Evolutionary conservation across 1,139 yeast genomes (phyloP), one percentile per base, ranked within the genome.

Genomic region (Sugiyamaella pinicola): DNA sequence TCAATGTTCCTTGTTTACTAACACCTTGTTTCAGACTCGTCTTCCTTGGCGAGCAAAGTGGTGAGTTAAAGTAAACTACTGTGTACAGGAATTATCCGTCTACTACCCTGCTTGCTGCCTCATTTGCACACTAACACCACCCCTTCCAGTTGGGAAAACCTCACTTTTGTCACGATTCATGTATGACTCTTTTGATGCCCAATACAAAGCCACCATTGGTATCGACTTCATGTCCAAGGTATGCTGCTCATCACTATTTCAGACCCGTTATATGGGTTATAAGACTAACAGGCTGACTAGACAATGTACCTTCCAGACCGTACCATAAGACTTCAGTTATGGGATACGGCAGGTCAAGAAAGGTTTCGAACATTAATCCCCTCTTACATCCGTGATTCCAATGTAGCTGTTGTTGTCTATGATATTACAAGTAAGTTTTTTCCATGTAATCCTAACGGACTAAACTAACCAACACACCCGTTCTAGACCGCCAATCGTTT

Each of bases 341-440:
- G 99, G 99, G 99, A 93, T 69, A 93, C 99, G 41, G 99, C 99
- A 2, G 99, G 99, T 28, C 99, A 93, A 75, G 99, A 93, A 72
- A 77, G 99, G 62, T 93, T 93, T 76, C 78, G 98, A 63, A 91
- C 96, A 4, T 76, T 93, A 63, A 90, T 93, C 60, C 98, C 99
- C 2, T 85, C 96, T 12, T 93, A 93, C 67, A 93, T 93, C 55
- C 80, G 99, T 61, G 99, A 93, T 70, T 85, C 95, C n/a, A 90
- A 90, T 65, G 99, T 93, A 21, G 98, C 99, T 0, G 95, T 93
- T 49, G 84, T 93, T 37, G 96, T 95, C 39, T 93, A 91, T 73
- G 99, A 93, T 69, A 87, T 93, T 58, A 88, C 98, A 37, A 86
- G 83, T 64, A 84, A 81, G 67, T 50, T 17, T 6, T 12, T 13